Evolutionary conservation across 1,284 basidiomycete species (phyloP), one percentile per base, ranked within the genome.

Genomic region (Apiotrichum veenhuisii): DNA sequence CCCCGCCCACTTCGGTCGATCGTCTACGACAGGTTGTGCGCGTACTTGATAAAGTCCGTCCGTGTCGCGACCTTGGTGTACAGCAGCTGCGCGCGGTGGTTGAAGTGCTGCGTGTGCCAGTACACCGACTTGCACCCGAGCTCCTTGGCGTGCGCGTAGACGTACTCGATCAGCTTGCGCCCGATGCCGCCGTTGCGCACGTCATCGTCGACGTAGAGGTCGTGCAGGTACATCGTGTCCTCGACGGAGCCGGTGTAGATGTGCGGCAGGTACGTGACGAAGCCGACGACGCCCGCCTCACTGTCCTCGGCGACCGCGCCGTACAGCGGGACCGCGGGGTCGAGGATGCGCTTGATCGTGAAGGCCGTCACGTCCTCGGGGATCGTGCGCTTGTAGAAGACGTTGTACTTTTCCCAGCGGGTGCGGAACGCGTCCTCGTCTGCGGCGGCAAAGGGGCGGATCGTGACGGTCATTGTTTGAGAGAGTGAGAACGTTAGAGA

Each of bases 61-160:
- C 57, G 56, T 23, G 45, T 27, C 2, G 54, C 61, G 22, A 62
- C 54, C 45, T 62, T 62, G 36, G 61, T 62, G 54, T 62, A 62
- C 9, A 62, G 57, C 40, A 62, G 48, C 54, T 62, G 61, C 2
- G 61, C 61, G 54, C 57, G 61, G 52, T 62, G 61, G 57, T 62
- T 62, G 44, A 58, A 62, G 51, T 58, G 57, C 57, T 62, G 61
- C 17, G 61, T 62, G 57, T 56, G 60, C 60, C 60, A 62, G 51
- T 62, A 62, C 12, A 62, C 60, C n/a, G 26, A 37, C 18, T 17
- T 10, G 42, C 46, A 47, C 14, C 53, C 60, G 11, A 47, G 33
- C 48, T 58, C 27, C 40, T 51, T 51, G 12, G 38, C 36, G 30
- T 42, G 36, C 8, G 42, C 48, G 48, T 58, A 62, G n/a, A 55